These are phyloP conservation scores for Rhizoclosmatium globosum DNA, from an alignment of 192 early-diverging fungal species.

Conservation along the genomic window DNA sequence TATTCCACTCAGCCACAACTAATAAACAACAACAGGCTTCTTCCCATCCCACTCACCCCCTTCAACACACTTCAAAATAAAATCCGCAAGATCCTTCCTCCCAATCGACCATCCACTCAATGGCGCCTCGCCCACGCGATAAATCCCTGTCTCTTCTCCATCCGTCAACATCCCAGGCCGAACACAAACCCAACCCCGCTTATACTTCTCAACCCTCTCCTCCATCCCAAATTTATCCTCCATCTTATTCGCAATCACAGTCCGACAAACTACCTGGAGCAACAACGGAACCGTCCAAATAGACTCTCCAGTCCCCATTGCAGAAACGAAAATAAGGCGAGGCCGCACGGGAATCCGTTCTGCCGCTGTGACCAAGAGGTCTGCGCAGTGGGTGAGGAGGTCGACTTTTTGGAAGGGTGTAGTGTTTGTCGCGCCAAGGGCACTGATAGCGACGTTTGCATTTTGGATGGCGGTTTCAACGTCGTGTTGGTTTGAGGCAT, in stretches of 20 bases:
- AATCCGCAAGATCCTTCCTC: neutral
- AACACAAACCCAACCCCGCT: neutral
- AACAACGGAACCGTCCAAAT: neutral
- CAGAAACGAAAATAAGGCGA: neutral
- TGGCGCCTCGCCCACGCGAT: neutral
- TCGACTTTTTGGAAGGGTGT: neutral
- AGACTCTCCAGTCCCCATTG: neutral
- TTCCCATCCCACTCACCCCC: neutral
- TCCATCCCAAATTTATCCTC: neutral
- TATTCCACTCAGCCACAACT: too few relatives aligned
- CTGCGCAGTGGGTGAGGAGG: neutral
- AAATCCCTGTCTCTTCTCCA: neutral
- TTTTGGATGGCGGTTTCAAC: neutral
- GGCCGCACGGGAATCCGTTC: neutral
- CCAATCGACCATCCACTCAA: neutral
- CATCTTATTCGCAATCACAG: neutral
- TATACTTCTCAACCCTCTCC: neutral
- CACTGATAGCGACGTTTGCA: neutral
- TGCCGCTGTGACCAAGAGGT: too few relatives aligned
- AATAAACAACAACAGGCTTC: conserved; percentile 1
- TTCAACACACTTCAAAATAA: neutral
- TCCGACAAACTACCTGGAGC: neutral
- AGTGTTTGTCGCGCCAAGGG: neutral
- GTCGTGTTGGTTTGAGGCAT: neutral
- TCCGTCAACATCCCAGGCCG: neutral